Conservation (phyloP, 345 rosid species). For the Ceriops tagal region DNA sequence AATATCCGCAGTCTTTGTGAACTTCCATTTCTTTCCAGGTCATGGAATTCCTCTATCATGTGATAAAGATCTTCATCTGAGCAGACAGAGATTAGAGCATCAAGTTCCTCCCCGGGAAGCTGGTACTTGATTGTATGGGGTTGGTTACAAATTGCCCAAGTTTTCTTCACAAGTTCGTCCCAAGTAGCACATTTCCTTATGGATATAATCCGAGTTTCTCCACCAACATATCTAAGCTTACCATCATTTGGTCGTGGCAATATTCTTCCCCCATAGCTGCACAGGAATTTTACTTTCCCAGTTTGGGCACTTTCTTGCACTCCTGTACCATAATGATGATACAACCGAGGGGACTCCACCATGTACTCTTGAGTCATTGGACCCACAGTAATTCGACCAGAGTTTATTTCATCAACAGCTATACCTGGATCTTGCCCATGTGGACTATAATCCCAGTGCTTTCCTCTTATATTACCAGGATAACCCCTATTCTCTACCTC, state of each 20-base stretch:
- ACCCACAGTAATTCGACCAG: constrained; percentile 15
- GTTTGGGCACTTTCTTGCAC: constrained; percentile 26
- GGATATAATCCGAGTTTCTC: constrained; percentile 80
- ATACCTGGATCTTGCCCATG: constrained; percentile 21
- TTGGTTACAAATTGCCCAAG: constrained; percentile 56
- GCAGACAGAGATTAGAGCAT: constrained; percentile 76
- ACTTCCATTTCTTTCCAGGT: constrained; percentile 55
- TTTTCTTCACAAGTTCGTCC: constrained; percentile 63
- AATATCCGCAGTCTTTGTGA: constrained; percentile 72
- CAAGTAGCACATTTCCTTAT: constrained; percentile 47
- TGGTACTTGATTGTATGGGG: constrained; percentile 83
- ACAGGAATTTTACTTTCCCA: constrained; percentile 66
- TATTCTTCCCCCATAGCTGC: constrained; percentile 82
- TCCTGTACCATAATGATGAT: constrained; percentile 27
- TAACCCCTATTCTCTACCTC: constrained; percentile 30
- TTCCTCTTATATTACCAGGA: constrained; percentile 23
- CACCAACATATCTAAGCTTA: constrained; percentile 85
- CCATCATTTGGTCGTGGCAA: constrained; percentile 79
- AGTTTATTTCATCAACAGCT: constrained; percentile 19
- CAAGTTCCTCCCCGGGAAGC: constrained; percentile 93
- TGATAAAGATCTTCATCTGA: constrained; percentile 77
- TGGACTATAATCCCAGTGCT: constrained; percentile 25
- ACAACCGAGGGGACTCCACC: constrained; percentile 39
- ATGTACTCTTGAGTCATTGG: constrained; percentile 9
- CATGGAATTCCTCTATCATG: constrained; percentile 81